phyloP scores from a whole-genome alignment of 2,329 filamentous ascomycete species.

The Apiospora aurea region DNA sequence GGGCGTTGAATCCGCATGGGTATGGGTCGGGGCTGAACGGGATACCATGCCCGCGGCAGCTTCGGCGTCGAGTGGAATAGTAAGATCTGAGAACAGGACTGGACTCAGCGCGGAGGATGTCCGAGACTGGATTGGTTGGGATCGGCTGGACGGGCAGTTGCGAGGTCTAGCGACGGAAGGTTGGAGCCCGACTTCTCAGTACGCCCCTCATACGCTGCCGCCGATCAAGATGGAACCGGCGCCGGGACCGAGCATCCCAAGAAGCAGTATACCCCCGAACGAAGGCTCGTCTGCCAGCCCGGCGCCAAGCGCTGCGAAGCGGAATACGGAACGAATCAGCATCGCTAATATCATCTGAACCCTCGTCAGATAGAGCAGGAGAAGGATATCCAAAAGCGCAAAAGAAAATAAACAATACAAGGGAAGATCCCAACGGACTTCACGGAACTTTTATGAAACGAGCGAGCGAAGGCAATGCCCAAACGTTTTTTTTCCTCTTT shows the following conservation, averaged over 20 bases:
- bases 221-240: constrained; percentile 44
- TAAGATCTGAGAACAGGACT: constrained; percentile 56
- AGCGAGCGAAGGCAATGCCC: constrained; percentile 3
- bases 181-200: constrained; percentile 37
- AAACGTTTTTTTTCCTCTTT: neutral
- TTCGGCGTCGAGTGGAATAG: constrained; percentile 47
- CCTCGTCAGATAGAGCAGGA: neutral
- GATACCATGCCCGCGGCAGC: constrained; percentile 43
- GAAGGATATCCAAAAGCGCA: neutral
- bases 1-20: constrained; percentile 79
- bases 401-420: constrained; percentile 3
- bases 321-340: constrained; percentile 53
- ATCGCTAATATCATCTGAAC: constrained; percentile 53
- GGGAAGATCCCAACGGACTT: constrained; percentile 14
- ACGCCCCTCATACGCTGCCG: constrained; percentile 39
- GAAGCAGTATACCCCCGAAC: constrained; percentile 31
- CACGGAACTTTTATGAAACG: neutral
- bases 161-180: constrained; percentile 53
- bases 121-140: constrained; percentile 83
- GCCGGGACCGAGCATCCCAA: constrained; percentile 33
- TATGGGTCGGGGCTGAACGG: constrained; percentile 73
- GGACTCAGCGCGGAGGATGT: constrained; percentile 63
- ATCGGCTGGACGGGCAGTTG: constrained; percentile 70
- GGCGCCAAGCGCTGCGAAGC: constrained; percentile 42
- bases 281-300: constrained; percentile 38